Conservation (phyloP, 352 stramenopile species). For the Phytophthora sp. region DNA sequence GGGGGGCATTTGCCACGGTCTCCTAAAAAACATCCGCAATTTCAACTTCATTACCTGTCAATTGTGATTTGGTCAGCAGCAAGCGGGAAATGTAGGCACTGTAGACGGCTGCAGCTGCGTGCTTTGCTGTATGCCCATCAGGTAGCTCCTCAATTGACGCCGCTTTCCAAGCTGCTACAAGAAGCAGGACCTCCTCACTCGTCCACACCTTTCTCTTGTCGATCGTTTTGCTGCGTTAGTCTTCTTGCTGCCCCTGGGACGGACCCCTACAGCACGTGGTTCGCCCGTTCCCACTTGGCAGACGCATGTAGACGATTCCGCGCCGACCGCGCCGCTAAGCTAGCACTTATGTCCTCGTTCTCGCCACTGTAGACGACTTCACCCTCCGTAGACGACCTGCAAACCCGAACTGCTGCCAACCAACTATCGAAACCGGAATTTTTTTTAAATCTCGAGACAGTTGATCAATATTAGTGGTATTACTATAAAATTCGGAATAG, state of each 20-base stretch:
- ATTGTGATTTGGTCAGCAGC: conserved; percentile 1
- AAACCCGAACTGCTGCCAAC: conserved; percentile 1
- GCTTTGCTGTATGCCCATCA: conserved; percentile 4
- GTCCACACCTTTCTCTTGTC: background rate
- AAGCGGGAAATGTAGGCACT: conserved; percentile 1
- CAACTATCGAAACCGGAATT: background rate
- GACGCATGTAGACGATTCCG: background rate
- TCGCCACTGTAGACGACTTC: background rate
- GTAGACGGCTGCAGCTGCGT: conserved; percentile 9
- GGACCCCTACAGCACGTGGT: background rate
- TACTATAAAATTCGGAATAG: conserved; percentile 6
- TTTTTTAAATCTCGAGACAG: background rate
- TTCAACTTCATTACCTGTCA: background rate
- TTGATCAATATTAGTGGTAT: conserved; percentile 2
- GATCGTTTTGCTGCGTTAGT: background rate
- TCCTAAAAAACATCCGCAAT: background rate
- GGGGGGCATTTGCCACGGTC: background rate
- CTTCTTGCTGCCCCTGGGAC: background rate
- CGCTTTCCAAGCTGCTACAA: conserved; percentile 2
- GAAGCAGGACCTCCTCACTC: conserved; percentile 5
- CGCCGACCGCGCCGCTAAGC: background rate
- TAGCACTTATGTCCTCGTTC: background rate
- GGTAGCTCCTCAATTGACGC: conserved; percentile 2
- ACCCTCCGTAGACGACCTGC: background rate
- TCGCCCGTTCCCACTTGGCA: background rate